Evolutionary conservation across 257 asterid genomes (phyloP).

Genomic region (Solanum microdontum): DNA sequence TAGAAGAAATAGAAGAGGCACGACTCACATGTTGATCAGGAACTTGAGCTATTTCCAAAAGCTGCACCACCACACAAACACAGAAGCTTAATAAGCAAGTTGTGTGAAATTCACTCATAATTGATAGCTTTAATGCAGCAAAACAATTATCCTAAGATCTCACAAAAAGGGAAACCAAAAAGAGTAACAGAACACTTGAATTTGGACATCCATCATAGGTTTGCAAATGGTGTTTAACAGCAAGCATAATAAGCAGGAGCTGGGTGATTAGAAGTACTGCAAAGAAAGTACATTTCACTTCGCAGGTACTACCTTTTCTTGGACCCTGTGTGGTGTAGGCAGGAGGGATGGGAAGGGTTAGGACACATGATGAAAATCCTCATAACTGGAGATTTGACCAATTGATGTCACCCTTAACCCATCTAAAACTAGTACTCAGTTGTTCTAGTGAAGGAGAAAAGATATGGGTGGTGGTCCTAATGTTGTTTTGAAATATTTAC

Average conservation of each 20-base stretch:
- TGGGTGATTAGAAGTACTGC: not conserved
- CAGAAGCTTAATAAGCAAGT: constrained; percentile 1
- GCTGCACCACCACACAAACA: constrained; percentile 49
- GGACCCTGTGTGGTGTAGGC: not conserved
- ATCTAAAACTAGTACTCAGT: not conserved
- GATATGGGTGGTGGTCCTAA: not conserved
- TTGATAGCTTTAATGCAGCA: not conserved
- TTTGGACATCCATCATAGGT: not conserved
- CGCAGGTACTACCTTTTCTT: not conserved
- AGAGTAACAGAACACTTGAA: not conserved
- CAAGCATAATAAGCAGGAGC: not conserved
- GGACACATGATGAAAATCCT: not conserved
- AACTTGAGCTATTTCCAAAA: constrained; percentile 97
- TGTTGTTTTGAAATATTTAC: not conserved
- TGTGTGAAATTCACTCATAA: not conserved
- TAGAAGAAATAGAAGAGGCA: not conserved
- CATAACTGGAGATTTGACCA: not conserved
- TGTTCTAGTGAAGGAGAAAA: not conserved
- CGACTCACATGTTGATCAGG: constrained; percentile 80
- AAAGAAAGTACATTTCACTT: not conserved
- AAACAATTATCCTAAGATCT: not conserved
- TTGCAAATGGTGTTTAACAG: not conserved
- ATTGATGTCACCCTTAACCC: not conserved
- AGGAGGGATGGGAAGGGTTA: not conserved
- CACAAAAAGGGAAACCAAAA: not conserved